phyloP scores from a whole-genome alignment of 805 yeast genomes.

The Kuraishia molischiana region DNA sequence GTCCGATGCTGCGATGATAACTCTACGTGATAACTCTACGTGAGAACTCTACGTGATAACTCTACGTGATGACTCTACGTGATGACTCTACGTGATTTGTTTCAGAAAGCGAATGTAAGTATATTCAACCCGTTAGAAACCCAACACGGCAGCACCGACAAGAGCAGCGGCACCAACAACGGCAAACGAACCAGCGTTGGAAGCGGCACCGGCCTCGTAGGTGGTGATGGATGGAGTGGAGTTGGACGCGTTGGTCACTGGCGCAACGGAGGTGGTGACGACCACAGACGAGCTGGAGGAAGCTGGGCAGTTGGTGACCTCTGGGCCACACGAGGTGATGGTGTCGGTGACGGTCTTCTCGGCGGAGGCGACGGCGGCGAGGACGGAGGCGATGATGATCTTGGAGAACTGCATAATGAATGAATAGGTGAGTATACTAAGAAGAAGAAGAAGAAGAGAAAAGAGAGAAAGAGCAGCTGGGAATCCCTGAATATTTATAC shows the following conservation, averaged over 20 bases:
- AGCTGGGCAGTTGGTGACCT: constrained; percentile 23
- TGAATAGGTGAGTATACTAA: constrained; percentile 1
- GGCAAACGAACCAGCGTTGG: constrained; percentile 8
- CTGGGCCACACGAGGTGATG: constrained; percentile 13
- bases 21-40: no score
- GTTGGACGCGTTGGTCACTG: constrained; percentile 14
- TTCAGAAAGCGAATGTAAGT: no score
- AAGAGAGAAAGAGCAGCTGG: not conserved
- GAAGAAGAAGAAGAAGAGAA: not conserved
- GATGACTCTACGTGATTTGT: not conserved
- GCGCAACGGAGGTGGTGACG: constrained; percentile 36
- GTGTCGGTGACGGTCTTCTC: constrained; percentile 19
- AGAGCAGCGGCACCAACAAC: constrained; percentile 12
- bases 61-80: no score
- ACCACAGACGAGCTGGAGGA: constrained; percentile 40
- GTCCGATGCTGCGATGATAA: not conserved
- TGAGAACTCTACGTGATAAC: no score
- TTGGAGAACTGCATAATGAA: constrained; percentile 5
- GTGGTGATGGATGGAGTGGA: constrained; percentile 7
- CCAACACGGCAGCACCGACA: constrained; percentile 10
- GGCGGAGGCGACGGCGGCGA: constrained; percentile 19
- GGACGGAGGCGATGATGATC: constrained; percentile 9
- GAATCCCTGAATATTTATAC: not conserved
- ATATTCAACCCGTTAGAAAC: constrained; percentile 4
- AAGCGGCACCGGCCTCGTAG: constrained; percentile 7